Evolutionary conservation across 1,284 basidiomycete species (phyloP), one percentile per base, ranked within the genome.

Genomic region (Malassezia equina): DNA sequence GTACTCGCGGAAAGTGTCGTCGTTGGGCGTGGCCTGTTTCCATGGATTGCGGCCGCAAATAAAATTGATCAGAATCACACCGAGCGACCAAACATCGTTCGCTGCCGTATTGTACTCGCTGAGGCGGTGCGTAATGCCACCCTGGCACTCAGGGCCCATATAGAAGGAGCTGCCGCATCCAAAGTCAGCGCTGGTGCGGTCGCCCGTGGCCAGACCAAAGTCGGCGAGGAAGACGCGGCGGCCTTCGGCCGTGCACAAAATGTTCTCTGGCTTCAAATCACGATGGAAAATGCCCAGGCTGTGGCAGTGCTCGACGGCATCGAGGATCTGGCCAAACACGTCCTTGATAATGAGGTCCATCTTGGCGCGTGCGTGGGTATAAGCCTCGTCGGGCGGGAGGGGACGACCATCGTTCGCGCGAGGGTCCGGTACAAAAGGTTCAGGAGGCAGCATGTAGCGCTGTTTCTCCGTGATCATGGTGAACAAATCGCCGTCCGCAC

Each of bases 231-330:
- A 84, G 56, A 96, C 83, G 60, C 83, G 82, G 63, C 84, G 80
- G 60, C 90, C 90, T 71, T 76, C 76, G 19, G 75, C 69, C 79
- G 86, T 75, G 77, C 90, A 94, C 59, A 98, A 80, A 64, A 98
- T 85, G 77, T 98, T 98, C 78, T 96, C 94, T 0, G 93, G 93
- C 79, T 96, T 98, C 69, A 98, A 80, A 76, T 96, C 93, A 52
- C 93, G 88, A 76, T 96, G 93, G 79, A 87, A 94, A 75, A 96
- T 89, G 25, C 81, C 81, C 45, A 78, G 73, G 19, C 69, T 66
- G 69, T 85, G 84, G 67, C 82, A 83, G 77, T 88, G 88, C 63
- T 90, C 85, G 69, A 96, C 88, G 44, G 90, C 88, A 66, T 93
- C 90, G 67, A 96, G 81, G 75, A 96, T 83, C 76, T 75, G 72